Base-by-base conservation (phyloP, 495 filamentous ascomycete genomes). In the Oidiodendron maius region DNA sequence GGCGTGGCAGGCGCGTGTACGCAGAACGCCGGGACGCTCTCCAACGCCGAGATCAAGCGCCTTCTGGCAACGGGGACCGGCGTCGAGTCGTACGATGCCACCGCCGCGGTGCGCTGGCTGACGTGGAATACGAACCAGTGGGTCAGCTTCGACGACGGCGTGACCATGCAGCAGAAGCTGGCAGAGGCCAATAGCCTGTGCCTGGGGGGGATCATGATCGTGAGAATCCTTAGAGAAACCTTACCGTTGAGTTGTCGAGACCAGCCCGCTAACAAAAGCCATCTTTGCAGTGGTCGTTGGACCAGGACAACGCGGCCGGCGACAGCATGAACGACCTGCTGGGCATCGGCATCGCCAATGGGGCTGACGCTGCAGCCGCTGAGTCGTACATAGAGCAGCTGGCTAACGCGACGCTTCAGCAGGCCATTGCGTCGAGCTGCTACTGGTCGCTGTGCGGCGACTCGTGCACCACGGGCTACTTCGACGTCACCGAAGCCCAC, bases 151-250 rank as follows among this genome's bases (percentile, higher is more conserved):
- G 72, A 75, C 30, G 64, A 74, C 42, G 45, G 23, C 10, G 55
- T 65, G 1, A 76, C 69, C 0, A 46, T 46, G 44, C 44, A 46
- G 23, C 15, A 18, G 5, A 44, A 44, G 32, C 8, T 44, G 18
- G 22, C 21, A 24, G 37, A 17, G 23, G 44, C 44, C 18, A 35
- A 36, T 10, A 18, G 12, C 3, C 32, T 46, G 58, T 66, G 71
- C 43, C 46, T 73, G 1, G 71, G 69, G 6, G 69, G 71, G 11
- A 54, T 63, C 3, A 68, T 74, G 68, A 59, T 71, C 26, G 5
- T 5, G 26, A 5, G 26, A 5, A 30, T 5, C 5, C 12, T 30
- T 30, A 12, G 26, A 30, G 26, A 30, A 12, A 12, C 12, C 26
- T n/a, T n/a, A n/a, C n/a, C n/a, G n/a, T n/a, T n/a, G n/a, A n/a